Percentiles rank a stretch among this genome's conserved stretches.
These are phyloP conservation scores for Colletotrichum sp. DNA, from an alignment of 2,329 filamentous ascomycete genomes.

Conservation along the genomic window DNA sequence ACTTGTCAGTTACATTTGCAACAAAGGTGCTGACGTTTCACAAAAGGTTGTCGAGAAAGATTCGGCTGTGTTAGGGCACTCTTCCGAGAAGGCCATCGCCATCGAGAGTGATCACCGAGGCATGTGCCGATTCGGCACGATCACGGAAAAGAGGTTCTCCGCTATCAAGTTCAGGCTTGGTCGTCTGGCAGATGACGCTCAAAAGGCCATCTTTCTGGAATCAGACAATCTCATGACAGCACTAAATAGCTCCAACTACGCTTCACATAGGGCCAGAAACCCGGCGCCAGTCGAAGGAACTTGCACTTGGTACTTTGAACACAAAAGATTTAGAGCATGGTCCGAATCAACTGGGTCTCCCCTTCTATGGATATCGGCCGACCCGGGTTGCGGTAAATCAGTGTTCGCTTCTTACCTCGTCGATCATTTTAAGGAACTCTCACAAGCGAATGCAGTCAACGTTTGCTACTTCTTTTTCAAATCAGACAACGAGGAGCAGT, in stretches of 20 bases:
- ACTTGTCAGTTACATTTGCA: background rate
- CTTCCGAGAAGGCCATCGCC: background rate
- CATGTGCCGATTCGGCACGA: slow-evolving; percentile 16
- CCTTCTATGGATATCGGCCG: slow-evolving; percentile 22
- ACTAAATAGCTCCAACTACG: slow-evolving; percentile 2
- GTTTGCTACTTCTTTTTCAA: slow-evolving; percentile 26
- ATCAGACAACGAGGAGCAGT: slow-evolving; percentile 18
- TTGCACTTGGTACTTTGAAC: slow-evolving; percentile 20
- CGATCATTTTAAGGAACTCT: slow-evolving; percentile 4
- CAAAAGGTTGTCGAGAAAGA: slow-evolving; percentile 15
- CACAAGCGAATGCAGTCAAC: background rate
- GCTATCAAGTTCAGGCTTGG: background rate
- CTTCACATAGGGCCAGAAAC: slow-evolving; percentile 15
- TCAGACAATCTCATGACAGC: background rate
- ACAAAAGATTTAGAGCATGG: slow-evolving; percentile 2
- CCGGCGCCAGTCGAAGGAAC: slow-evolving; percentile 17
- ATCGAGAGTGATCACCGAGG: slow-evolving; percentile 9
- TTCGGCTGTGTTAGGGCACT: slow-evolving; percentile 1
- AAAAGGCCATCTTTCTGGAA: background rate
- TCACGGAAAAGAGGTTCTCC: background rate
- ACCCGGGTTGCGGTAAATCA: slow-evolving; percentile 22
- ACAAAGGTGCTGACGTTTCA: no score
- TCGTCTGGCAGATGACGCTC: background rate
- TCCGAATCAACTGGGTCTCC: background rate
- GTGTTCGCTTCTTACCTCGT: slow-evolving; percentile 17